phyloP scores from a whole-genome alignment of 2,329 filamentous ascomycete species.

The Parasarocladium wereldwijsianum region DNA sequence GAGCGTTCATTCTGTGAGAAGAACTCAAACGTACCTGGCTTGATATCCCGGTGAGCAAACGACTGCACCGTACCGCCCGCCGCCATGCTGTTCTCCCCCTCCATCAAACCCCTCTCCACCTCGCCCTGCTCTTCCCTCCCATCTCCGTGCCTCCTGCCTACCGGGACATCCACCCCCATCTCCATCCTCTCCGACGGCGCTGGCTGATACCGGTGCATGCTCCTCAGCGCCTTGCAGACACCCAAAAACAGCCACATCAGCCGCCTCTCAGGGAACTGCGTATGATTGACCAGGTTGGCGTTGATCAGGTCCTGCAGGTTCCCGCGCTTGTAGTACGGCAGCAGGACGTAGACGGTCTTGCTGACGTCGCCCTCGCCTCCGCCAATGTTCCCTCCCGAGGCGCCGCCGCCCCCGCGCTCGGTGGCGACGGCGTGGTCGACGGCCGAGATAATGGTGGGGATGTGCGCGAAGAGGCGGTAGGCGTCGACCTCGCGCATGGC shows the following conservation, averaged over 20 bases:
- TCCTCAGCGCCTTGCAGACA: slow-evolving; percentile 73
- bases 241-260: slow-evolving; percentile 86
- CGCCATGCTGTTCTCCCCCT: slow-evolving; percentile 53
- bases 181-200: slow-evolving; percentile 34
- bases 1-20: too few species aligned
- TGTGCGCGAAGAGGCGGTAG: slow-evolving; percentile 74
- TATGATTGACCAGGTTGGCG: slow-evolving; percentile 92
- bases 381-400: slow-evolving; percentile 20
- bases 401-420: slow-evolving; percentile 44
- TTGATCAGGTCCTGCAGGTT: slow-evolving; percentile 98
- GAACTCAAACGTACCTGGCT: slow-evolving; percentile 54
- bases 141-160: slow-evolving; percentile 14
- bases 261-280: slow-evolving; percentile 71
- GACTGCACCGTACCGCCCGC: slow-evolving; percentile 56
- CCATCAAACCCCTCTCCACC: slow-evolving; percentile 74
- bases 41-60: slow-evolving; percentile 93
- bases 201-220: slow-evolving; percentile 75
- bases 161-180: slow-evolving; percentile 25
- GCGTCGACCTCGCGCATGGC: slow-evolving; percentile 96
- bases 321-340: slow-evolving; percentile 88
- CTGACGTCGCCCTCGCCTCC: slow-evolving; percentile 41
- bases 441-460: slow-evolving; percentile 74
- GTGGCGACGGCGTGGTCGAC: slow-evolving; percentile 71
- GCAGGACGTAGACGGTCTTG: slow-evolving; percentile 92
- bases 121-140: slow-evolving; percentile 49